Conservation (phyloP, 495 filamentous ascomycete genomes). For the Cercophora samala region DNA sequence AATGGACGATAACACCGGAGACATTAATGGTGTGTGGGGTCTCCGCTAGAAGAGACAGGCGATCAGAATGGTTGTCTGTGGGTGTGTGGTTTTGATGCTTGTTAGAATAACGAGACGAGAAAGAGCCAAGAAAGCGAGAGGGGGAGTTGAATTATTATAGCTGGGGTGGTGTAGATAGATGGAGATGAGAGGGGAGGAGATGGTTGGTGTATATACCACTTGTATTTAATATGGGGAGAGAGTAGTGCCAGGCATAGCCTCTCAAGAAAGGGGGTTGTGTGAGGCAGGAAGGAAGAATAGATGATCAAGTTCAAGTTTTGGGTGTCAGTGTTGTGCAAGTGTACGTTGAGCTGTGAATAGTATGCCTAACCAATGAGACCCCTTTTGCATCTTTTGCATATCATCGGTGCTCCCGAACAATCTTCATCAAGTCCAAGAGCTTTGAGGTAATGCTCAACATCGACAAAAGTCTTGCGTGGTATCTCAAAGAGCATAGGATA, state of each 20-base stretch:
- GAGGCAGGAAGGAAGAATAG: not conserved
- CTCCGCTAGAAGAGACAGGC: not conserved
- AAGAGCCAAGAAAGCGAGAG: not conserved
- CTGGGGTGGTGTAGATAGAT: not conserved
- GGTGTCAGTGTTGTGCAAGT: not conserved
- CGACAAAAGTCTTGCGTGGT: no score
- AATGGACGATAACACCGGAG: not conserved
- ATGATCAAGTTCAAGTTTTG: constrained; percentile 6
- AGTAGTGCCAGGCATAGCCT: not conserved
- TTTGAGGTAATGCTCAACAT: no score
- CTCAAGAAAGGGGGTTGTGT: not conserved
- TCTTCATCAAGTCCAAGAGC: no score
- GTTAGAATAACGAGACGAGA: not conserved
- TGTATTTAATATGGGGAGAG: not conserved
- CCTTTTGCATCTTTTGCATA: no score
- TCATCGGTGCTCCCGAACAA: no score
- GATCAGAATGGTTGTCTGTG: not conserved
- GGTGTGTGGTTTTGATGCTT: not conserved
- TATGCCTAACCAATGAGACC: no score
- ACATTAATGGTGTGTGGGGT: not conserved
- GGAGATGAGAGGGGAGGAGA: not conserved
- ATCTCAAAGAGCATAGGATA: no score
- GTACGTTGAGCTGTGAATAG: no score
- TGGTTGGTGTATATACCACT: not conserved
- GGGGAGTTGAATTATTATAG: not conserved